Evolutionary conservation across 1,284 basidiomycete species (phyloP).

Genomic region (Pseudozyma thailandica): DNA sequence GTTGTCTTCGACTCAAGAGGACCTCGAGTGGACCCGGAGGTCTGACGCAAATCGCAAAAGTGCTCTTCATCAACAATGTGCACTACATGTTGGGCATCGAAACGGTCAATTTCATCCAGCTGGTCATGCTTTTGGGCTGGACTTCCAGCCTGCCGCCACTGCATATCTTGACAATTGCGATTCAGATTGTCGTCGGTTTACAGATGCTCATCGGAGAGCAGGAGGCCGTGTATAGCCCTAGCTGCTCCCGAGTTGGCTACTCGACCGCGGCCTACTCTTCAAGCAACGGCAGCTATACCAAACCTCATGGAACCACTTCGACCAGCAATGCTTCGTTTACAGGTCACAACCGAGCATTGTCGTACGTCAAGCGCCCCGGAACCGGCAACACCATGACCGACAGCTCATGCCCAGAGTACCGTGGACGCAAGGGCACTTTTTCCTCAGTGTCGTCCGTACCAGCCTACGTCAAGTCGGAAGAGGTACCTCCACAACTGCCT

Average conservation of each 20-base stretch:
- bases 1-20: slow-evolving; percentile 19
- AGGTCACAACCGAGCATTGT: not conserved
- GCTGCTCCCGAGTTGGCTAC: slow-evolving; percentile 14
- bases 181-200: slow-evolving; percentile 38
- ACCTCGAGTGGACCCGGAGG: slow-evolving; percentile 38
- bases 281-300: slow-evolving; percentile 11
- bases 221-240: slow-evolving; percentile 43
- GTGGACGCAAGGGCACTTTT: slow-evolving; percentile 14
- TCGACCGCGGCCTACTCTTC: slow-evolving; percentile 7
- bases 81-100: slow-evolving; percentile 45
- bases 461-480: slow-evolving; percentile 14
- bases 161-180: slow-evolving; percentile 31
- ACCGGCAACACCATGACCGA: slow-evolving; percentile 21
- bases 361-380: slow-evolving; percentile 37
- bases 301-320: slow-evolving; percentile 2
- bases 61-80: slow-evolving; percentile 48
- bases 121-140: slow-evolving; percentile 37
- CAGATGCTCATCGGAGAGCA: slow-evolving; percentile 49
- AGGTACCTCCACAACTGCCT: slow-evolving; percentile 5
- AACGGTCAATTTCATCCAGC: slow-evolving; percentile 32
- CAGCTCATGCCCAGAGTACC: not conserved
- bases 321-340: slow-evolving; percentile 12
- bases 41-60: slow-evolving; percentile 34
- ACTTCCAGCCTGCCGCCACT: slow-evolving; percentile 18
- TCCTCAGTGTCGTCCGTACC: slow-evolving; percentile 27